Conservation (phyloP, 768 basidiomycete genomes). For the Macrolepiota dolichaula region DNA sequence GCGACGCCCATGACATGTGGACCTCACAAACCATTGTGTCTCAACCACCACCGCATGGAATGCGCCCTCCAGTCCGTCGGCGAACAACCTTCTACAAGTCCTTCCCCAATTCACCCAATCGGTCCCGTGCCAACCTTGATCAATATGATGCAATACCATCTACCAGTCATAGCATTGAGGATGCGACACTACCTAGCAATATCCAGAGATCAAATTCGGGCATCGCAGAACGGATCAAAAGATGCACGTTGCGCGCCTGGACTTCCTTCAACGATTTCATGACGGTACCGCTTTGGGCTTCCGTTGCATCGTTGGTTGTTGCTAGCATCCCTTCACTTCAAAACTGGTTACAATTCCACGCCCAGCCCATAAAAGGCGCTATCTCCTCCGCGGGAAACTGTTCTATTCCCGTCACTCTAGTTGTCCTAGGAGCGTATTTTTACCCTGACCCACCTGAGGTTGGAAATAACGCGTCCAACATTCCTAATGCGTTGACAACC, state of each 20-base stretch:
- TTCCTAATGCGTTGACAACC: background rate
- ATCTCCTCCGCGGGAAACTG: constrained; percentile 68
- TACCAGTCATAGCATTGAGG: constrained; percentile 10
- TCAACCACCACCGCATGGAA: constrained; percentile 3
- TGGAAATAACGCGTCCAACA: background rate
- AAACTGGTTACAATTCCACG: constrained; percentile 57
- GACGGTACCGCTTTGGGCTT: constrained; percentile 87
- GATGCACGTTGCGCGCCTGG: constrained; percentile 27
- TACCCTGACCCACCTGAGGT: constrained; percentile 37
- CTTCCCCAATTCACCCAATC: constrained; percentile 59
- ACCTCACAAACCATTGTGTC: background rate
- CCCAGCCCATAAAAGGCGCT: constrained; percentile 67
- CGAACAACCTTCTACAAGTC: constrained; percentile 56
- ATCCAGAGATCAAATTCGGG: background rate
- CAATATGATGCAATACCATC: constrained; percentile 20
- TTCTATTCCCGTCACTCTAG: constrained; percentile 83
- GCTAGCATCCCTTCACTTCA: constrained; percentile 79
- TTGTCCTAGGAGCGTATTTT: constrained; percentile 94
- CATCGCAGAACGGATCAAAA: constrained; percentile 19
- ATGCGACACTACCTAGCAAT: constrained; percentile 13
- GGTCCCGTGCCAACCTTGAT: constrained; percentile 32
- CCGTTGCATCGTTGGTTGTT: constrained; percentile 69
- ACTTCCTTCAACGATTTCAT: constrained; percentile 64
- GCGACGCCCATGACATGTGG: constrained; percentile 4
- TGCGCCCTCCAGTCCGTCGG: constrained; percentile 17